Evolutionary conservation across 257 asterid genomes (phyloP), one percentile per base, ranked within the genome.

Genomic region (Euphrasia confusa): DNA sequence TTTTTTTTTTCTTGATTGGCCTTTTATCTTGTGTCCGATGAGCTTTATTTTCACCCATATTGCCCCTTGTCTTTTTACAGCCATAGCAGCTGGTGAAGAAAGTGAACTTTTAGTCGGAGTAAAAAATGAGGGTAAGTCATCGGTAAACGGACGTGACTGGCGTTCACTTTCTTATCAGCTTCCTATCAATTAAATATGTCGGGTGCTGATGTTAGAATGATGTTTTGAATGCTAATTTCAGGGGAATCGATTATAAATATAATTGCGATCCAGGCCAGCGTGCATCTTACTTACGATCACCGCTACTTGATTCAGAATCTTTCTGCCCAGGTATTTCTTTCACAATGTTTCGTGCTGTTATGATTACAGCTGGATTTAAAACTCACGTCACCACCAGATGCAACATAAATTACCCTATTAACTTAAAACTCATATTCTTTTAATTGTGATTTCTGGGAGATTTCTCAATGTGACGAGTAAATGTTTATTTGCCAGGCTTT

Each of bases 81-180:
- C 63, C 62, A 74, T 87, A 55, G 71, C 58, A 18, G 96, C 96
- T 45, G 99, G 99, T 8, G 96, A 83, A 82, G 97, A 93, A 64
- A 75, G 86, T 42, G 97, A 87, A 71, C 90, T 93, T 68, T 70
- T 93, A 10, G 96, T 89, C 77, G 99, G 99, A 68, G 58, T 93
- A 14, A 83, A 87, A 79, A 83, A 93, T 72, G 94, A 85, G 18
- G 97, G 99, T 93, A 89, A 64, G 70, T 30, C 61, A 48, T 74
- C 71, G 55, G 58, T 54, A 15, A 33, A 65, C 70, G 40, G 61
- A 21, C 15, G 11, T 28, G 49, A 30, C 58, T 50, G 7, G 13
- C 15, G 55, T n/a, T 49, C 27, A 3, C 2, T 15, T 49, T 49
- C 26, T 3, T 15, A 49, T 10, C 52, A 45, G 12, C 12, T 45